phyloP scores from a whole-genome alignment of 148 eudicot genomes.

The Talinum fruticosum region DNA sequence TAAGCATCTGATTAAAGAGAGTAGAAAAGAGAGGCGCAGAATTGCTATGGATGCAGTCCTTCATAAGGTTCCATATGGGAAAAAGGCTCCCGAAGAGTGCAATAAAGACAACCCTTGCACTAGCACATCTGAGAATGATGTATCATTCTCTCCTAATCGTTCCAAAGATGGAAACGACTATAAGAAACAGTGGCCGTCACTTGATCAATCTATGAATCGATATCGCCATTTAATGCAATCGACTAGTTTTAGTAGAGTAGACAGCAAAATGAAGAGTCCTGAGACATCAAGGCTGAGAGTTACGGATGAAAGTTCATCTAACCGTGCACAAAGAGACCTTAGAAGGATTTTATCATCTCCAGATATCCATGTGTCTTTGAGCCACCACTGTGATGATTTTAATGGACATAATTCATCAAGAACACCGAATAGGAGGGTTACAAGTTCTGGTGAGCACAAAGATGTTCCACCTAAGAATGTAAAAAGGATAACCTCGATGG shows the following conservation, averaged over 20 bases:
- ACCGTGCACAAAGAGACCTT: slow-evolving; percentile 16
- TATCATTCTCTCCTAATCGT: not conserved
- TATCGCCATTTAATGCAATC: slow-evolving; percentile 48
- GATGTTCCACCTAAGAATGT: not conserved
- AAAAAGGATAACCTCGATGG: not conserved
- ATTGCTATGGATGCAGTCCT: slow-evolving; percentile 74
- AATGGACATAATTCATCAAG: slow-evolving; percentile 3
- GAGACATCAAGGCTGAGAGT: slow-evolving; percentile 35
- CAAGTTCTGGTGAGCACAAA: slow-evolving; percentile 19
- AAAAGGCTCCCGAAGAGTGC: slow-evolving; percentile 32
- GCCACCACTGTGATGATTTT: slow-evolving; percentile 24
- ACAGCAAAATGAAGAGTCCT: slow-evolving; percentile 18
- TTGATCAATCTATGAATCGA: slow-evolving; percentile 50
- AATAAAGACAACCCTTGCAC: slow-evolving; percentile 16
- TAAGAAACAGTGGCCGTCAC: slow-evolving; percentile 43
- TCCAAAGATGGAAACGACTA: slow-evolving; percentile 8
- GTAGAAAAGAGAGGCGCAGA: slow-evolving; percentile 60
- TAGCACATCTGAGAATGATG: slow-evolving; percentile 8
- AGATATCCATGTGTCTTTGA: slow-evolving; percentile 40
- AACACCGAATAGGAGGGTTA: slow-evolving; percentile 17
- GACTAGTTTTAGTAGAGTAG: slow-evolving; percentile 26
- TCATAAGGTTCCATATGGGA: slow-evolving; percentile 75
- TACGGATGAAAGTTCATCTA: slow-evolving; percentile 23
- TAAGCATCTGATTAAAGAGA: slow-evolving; percentile 59
- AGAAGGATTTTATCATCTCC: slow-evolving; percentile 74